A percentile compares a stretch with the other conserved stretches of the same genome.
Conservation (phyloP, 2,329 filamentous ascomycete genomes). For the Diaporthe caulivora region DNA sequence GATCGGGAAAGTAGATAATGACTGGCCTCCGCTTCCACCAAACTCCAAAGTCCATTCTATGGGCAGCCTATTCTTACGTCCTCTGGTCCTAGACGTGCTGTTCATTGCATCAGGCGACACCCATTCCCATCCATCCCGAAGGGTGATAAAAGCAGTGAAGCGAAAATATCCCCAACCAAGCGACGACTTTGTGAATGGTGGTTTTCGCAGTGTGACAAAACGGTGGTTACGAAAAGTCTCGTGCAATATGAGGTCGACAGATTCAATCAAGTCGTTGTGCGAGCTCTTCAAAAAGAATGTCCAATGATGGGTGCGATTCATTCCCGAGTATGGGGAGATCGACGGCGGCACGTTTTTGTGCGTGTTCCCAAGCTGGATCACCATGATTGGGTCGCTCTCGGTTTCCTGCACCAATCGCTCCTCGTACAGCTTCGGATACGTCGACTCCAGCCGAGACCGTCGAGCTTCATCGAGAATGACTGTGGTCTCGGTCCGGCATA, state of each 20-base stretch:
- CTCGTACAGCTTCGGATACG: not conserved
- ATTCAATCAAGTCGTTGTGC: slow-evolving; percentile 13
- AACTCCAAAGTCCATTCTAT: slow-evolving; percentile 14
- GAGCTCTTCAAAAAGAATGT: slow-evolving; percentile 22
- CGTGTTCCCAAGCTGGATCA: slow-evolving; percentile 30
- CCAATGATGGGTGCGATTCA: slow-evolving; percentile 16
- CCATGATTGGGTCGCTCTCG: slow-evolving; percentile 6
- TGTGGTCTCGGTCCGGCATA: slow-evolving; percentile 12
- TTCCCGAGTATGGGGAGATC: slow-evolving; percentile 23
- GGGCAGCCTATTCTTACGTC: slow-evolving; percentile 15
- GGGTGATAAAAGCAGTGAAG: slow-evolving; percentile 19
- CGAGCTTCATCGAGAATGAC: slow-evolving; percentile 1
- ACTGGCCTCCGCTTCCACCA: not conserved
- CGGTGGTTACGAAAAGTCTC: slow-evolving; percentile 11
- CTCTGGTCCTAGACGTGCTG: not conserved
- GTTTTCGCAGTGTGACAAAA: slow-evolving; percentile 24
- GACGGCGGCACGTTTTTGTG: slow-evolving; percentile 25
- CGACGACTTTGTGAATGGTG: slow-evolving; percentile 28
- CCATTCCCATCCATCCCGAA: slow-evolving; percentile 32
- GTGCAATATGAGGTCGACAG: slow-evolving; percentile 31
- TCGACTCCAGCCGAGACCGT: not conserved
- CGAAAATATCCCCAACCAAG: slow-evolving; percentile 29
- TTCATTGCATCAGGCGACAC: not conserved
- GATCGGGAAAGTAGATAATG: not conserved
- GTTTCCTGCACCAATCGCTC: not conserved